phyloP scores from a whole-genome alignment of 257 asterid species.

The Penstemon barbatus region DNA sequence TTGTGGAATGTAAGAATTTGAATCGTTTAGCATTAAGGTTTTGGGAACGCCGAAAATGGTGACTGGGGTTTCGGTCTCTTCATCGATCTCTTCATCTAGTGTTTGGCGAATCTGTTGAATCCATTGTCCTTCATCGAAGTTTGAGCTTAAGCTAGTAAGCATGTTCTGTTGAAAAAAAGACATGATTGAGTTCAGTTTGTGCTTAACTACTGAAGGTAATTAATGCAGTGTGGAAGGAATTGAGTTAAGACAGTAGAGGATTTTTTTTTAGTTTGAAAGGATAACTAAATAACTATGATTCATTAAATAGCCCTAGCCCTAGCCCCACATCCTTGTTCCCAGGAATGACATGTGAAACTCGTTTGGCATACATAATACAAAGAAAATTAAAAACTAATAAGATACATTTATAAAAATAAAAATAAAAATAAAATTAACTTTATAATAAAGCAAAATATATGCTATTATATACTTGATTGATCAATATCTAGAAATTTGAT shows the following conservation, averaged over 20 bases:
- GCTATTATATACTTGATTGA: no score
- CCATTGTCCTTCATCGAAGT: slow-evolving; percentile 36
- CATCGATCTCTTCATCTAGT: slow-evolving; percentile 32
- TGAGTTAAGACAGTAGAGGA: no score
- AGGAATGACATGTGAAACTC: no score
- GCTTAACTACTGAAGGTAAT: not conserved
- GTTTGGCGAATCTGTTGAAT: slow-evolving; percentile 30
- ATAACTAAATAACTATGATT: not conserved
- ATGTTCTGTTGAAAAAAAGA: not conserved
- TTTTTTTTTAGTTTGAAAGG: not conserved
- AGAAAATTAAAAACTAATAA: no score
- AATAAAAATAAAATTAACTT: no score
- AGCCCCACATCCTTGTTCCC: not conserved
- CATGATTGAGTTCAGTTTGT: not conserved
- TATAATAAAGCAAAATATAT: no score
- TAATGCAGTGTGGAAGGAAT: not conserved
- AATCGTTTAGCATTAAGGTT: slow-evolving; percentile 21
- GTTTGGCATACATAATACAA: no score
- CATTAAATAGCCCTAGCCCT: not conserved
- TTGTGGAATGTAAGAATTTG: slow-evolving; percentile 37
- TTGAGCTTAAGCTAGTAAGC: not conserved
- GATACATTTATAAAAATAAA: no score
- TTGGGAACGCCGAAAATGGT: slow-evolving; percentile 41
- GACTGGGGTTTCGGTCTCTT: slow-evolving; percentile 32
- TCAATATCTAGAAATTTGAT: no score